phyloP scores from a whole-genome alignment of 2,329 filamentous ascomycete genomes.

The Colletotrichum sublineola region DNA sequence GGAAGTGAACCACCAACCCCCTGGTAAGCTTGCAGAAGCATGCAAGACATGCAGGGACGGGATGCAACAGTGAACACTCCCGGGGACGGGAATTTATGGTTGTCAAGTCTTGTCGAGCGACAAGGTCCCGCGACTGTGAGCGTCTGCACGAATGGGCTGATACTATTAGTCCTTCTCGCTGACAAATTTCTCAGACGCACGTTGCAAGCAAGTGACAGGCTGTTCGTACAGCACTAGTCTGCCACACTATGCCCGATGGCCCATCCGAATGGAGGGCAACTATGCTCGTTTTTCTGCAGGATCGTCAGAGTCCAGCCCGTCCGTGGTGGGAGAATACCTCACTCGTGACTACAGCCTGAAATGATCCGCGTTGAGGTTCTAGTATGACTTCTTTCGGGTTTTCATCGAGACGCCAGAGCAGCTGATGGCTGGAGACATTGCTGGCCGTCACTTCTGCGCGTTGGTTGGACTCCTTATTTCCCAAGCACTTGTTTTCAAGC shows the following conservation, averaged over 20 bases:
- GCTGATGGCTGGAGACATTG: no score
- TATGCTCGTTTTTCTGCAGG: constrained; percentile 13
- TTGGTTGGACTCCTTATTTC: neutral
- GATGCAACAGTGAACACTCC: constrained; percentile 1
- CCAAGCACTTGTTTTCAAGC: neutral
- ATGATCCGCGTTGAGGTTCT: neutral
- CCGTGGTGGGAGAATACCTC: neutral
- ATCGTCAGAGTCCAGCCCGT: neutral
- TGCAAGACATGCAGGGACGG: neutral
- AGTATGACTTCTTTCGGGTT: neutral
- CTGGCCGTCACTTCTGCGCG: neutral
- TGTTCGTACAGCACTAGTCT: constrained; percentile 28
- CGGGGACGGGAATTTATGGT: neutral
- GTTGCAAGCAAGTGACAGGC: constrained; percentile 16
- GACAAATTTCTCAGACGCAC: constrained; percentile 21
- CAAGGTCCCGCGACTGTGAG: constrained; percentile 18
- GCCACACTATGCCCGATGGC: neutral
- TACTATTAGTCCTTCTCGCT: constrained; percentile 15
- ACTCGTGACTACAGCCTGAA: neutral
- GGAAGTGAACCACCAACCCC: neutral
- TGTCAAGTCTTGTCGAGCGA: neutral
- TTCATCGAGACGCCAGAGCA: neutral
- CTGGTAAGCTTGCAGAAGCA: neutral
- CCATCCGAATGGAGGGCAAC: constrained; percentile 19
- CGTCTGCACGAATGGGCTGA: constrained; percentile 32